phyloP scores from a whole-genome alignment of 2,329 filamentous ascomycete genomes.

The Epichloe aotearoae region DNA sequence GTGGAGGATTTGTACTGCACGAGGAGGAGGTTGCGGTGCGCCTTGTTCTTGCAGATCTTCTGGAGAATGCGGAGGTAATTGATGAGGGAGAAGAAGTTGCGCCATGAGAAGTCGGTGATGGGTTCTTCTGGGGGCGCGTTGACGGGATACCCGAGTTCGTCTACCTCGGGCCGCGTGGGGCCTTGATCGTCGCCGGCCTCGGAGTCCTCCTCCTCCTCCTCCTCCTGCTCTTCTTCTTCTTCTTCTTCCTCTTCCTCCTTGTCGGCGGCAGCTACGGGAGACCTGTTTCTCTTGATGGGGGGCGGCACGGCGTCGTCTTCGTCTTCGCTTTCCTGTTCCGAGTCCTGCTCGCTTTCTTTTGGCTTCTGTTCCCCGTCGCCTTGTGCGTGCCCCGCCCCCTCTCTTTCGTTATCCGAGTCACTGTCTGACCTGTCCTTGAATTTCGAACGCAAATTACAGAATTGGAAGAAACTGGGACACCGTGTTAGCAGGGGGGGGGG shows the following conservation, averaged over 20 bases:
- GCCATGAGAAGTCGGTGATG: slow-evolving; percentile 81
- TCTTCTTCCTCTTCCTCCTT: slow-evolving; percentile 3
- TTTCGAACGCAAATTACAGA: slow-evolving; percentile 61
- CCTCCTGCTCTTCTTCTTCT: slow-evolving; percentile 12
- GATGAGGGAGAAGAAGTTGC: slow-evolving; percentile 90
- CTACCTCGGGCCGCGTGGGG: slow-evolving; percentile 47
- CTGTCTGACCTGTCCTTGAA: slow-evolving; percentile 22
- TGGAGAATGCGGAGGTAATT: slow-evolving; percentile 95
- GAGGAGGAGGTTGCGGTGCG: slow-evolving; percentile 83
- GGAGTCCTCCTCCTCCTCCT: slow-evolving; percentile 13
- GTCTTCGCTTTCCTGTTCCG: slow-evolving; percentile 46
- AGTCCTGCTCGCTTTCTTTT: slow-evolving; percentile 14
- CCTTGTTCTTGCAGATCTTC: slow-evolving; percentile 92
- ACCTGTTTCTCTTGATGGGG: slow-evolving; percentile 58
- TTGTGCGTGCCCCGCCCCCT: slow-evolving; percentile 15
- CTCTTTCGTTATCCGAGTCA: slow-evolving; percentile 15
- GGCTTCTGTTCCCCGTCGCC: slow-evolving; percentile 20
- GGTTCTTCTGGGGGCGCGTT: slow-evolving; percentile 57
- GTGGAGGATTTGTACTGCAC: slow-evolving; percentile 92
- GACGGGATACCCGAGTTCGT: slow-evolving; percentile 76
- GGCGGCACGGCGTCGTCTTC: slow-evolving; percentile 79
- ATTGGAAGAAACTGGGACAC: slow-evolving; percentile 65
- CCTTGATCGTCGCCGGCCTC: slow-evolving; percentile 21
- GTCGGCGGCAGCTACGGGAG: slow-evolving; percentile 23
- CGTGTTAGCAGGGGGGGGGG: not conserved